Evolutionary conservation across 1,139 yeast species (phyloP).

Genomic region (Hyphopichia khmerensis): DNA sequence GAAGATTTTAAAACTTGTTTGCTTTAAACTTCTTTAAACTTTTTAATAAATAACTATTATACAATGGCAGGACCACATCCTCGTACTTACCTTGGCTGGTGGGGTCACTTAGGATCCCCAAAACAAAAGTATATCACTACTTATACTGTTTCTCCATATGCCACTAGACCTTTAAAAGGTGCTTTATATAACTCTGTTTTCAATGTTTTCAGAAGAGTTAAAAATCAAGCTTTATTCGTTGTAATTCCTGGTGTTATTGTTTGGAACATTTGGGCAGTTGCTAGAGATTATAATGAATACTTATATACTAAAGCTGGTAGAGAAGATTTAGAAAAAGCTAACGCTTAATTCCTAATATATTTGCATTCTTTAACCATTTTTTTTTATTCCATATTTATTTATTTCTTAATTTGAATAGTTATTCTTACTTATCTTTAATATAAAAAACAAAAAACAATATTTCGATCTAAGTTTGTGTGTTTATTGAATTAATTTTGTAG

Average conservation of each 20-base stretch:
- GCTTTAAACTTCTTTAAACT: no score
- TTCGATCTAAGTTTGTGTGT: no score
- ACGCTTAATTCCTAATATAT: slow-evolving; percentile 42
- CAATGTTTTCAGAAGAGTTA: slow-evolving; percentile 94
- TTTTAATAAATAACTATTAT: background rate
- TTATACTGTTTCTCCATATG: slow-evolving; percentile 90
- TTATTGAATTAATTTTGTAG: no score
- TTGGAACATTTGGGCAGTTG: slow-evolving; percentile 85
- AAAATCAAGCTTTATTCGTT: slow-evolving; percentile 78
- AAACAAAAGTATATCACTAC: slow-evolving; percentile 82
- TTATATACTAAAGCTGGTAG: slow-evolving; percentile 98
- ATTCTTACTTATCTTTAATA: no score
- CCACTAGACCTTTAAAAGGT: slow-evolving; percentile 90
- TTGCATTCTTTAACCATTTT: background rate
- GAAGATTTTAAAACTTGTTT: background rate
- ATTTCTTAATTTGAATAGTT: background rate
- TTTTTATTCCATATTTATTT: background rate
- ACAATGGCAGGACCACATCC: slow-evolving; percentile 73
- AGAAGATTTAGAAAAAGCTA: slow-evolving; percentile 83
- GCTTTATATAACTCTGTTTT: slow-evolving; percentile 81
- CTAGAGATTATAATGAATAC: slow-evolving; percentile 90
- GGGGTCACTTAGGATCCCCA: slow-evolving; percentile 89
- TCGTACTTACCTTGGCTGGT: slow-evolving; percentile 92
- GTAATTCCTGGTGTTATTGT: slow-evolving; percentile 75
- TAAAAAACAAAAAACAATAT: no score